Base-by-base conservation (phyloP, 495 filamentous ascomycete species). In the Penicillium goetzii region DNA sequence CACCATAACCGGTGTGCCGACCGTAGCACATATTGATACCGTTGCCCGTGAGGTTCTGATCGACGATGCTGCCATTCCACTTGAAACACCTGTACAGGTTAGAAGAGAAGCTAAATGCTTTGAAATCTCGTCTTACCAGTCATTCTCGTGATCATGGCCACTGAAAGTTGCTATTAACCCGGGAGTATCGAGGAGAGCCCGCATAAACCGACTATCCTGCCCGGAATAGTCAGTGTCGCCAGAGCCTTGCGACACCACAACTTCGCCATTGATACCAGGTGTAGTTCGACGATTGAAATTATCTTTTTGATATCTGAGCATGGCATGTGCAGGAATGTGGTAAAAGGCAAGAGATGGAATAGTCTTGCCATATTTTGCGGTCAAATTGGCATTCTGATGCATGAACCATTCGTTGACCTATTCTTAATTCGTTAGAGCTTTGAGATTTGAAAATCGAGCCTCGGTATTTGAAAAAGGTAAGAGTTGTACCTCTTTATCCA, bases 311-410 rank as follows among this genome's bases (percentile, higher is more conserved):
- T 86, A 74, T 28, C 74, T 79, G 0, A 77, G 76, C 58, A 84
- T 85, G 0, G 88, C 87, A 54, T 82, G 80, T 3, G 80, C 77
- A 3, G 89, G 90, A 58, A 92, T 92, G 67, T 92, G 90, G 12
- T 89, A 88, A 70, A 93, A 93, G 0, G 84, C 88, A 2, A 93
- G 65, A 15, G 85, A 87, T 0, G 90, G 90, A 23, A 92, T 80
- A 15, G 63, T 61, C 1, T 59, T 63, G 2, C 75, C 72, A 41
- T 84, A 81, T 61, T 75, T 63, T 4, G 55, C 59, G 3, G 66
- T 67, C 12, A 92, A 71, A 15, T 74, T 62, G 32, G 69, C 62
- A 56, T 81, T 81, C 12, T 83, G 83, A 6, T 74, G 15, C 0
- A 55, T 68, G 71, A 90, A 92, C 90, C 90, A 93, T 1, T 77